A percentile compares a stretch with the other conserved stretches of the same genome.
phyloP scores from a whole-genome alignment of 768 basidiomycete genomes.

The Boletus pseudo-olivaceus region DNA sequence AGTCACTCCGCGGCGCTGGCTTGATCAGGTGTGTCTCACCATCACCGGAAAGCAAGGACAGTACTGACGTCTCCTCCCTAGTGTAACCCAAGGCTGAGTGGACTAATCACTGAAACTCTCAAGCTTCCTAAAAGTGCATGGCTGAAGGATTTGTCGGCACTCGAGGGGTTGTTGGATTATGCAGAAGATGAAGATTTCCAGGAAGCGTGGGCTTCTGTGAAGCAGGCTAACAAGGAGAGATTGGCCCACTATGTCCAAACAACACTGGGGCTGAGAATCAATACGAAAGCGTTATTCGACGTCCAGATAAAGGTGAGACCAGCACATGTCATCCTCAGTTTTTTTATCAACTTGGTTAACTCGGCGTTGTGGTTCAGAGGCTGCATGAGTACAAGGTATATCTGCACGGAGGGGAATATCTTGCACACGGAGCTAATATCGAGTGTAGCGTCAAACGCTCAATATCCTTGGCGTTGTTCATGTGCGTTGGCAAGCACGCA shows the following conservation, averaged over 20 bases:
- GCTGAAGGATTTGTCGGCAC: conserved; percentile 78
- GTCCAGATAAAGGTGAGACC: conserved; percentile 76
- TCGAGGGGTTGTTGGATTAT: conserved; percentile 72
- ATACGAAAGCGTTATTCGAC: conserved; percentile 81
- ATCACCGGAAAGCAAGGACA: not conserved
- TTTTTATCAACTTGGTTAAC: not conserved
- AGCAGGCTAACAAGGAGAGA: conserved; percentile 87
- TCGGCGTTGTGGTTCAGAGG: conserved; percentile 44
- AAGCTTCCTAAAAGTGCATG: conserved; percentile 71
- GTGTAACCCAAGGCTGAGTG: conserved; percentile 88
- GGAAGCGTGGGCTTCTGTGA: conserved; percentile 77
- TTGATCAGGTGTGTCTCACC: conserved; percentile 57
- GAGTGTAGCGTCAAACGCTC: conserved; percentile 76
- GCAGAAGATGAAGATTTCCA: conserved; percentile 75
- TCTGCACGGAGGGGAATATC: not conserved
- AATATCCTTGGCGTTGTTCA: conserved; percentile 91
- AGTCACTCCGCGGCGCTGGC: conserved; percentile 93
- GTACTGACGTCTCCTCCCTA: conserved; percentile 8
- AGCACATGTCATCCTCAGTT: not conserved
- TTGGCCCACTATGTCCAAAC: conserved; percentile 72
- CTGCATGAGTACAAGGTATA: conserved; percentile 89
- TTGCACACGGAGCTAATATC: not conserved
- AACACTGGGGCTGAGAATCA: conserved; percentile 66
- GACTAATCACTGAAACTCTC: conserved; percentile 81
- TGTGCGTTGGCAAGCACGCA: conserved; percentile 40